Conservation (phyloP, 75 land plant species). For the Azolla pinnata region DNA sequence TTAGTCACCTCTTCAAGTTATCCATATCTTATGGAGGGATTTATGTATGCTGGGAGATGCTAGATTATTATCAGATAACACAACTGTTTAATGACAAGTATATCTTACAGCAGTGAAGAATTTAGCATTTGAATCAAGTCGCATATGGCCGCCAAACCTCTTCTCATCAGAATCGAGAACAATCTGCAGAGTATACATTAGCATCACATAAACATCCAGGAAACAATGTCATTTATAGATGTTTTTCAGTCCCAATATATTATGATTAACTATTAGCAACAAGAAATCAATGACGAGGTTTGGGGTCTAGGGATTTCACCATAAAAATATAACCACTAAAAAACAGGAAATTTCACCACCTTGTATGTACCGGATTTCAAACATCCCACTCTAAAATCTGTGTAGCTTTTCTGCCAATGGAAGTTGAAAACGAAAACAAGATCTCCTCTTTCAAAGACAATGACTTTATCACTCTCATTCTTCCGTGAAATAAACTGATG, state of each 20-base stretch:
- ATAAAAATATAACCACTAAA: neutral
- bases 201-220: too few species aligned
- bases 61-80: too few species aligned
- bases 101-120: slow-evolving; percentile 26
- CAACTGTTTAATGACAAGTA: neutral
- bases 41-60: too few species aligned
- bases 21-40: too few species aligned
- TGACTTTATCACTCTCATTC: slow-evolving; percentile 67
- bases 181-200: slow-evolving; percentile 30
- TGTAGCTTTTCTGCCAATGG: slow-evolving; percentile 77
- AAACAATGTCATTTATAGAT: neutral
- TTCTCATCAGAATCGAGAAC: slow-evolving; percentile 71
- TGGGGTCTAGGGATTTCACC: too few species aligned
- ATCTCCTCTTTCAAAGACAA: slow-evolving; percentile 69
- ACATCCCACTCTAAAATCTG: slow-evolving; percentile 74
- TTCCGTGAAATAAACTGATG: slow-evolving; percentile 76
- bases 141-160: slow-evolving; percentile 60
- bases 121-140: slow-evolving; percentile 46
- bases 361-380: slow-evolving; percentile 82
- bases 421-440: slow-evolving; percentile 89
- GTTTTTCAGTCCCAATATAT: too few species aligned
- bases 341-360: slow-evolving; percentile 26
- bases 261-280: neutral
- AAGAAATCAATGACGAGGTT: neutral
- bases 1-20: too few species aligned